Evolutionary conservation across 1,284 basidiomycete genomes (phyloP).

Genomic region (Ganoderma multipileum): DNA sequence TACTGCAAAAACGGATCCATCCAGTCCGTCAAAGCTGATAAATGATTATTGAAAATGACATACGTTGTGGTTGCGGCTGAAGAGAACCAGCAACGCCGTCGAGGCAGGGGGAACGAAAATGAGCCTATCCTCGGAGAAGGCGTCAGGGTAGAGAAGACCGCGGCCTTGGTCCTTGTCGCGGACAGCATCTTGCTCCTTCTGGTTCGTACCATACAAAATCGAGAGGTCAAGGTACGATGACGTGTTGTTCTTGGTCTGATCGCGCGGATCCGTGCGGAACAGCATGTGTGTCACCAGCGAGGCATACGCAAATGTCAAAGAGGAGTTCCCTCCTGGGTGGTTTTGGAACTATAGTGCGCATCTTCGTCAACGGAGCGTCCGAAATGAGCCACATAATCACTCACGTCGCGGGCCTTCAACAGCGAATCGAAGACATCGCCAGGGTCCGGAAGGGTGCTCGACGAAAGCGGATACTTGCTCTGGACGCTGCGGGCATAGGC

Average conservation of each 20-base stretch:
- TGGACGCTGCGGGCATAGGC: slow-evolving; percentile 82
- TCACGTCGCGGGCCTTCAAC: slow-evolving; percentile 55
- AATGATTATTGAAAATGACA: slow-evolving; percentile 31
- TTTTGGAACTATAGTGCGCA: slow-evolving; percentile 19
- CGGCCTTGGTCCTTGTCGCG: slow-evolving; percentile 48
- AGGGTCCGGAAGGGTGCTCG: slow-evolving; percentile 65
- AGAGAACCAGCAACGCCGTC: slow-evolving; percentile 71
- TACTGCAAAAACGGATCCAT: slow-evolving; percentile 48
- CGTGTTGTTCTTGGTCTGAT: slow-evolving; percentile 68
- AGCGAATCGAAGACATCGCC: slow-evolving; percentile 77
- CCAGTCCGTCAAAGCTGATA: slow-evolving; percentile 14
- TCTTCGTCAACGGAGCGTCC: neutral
- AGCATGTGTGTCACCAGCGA: slow-evolving; percentile 78
- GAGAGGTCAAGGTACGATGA: slow-evolving; percentile 83
- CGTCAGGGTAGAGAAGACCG: slow-evolving; percentile 71
- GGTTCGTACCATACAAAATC: slow-evolving; percentile 73
- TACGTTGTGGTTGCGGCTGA: slow-evolving; percentile 81
- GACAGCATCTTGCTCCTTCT: slow-evolving; percentile 43
- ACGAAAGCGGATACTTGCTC: slow-evolving; percentile 50
- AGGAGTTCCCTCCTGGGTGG: slow-evolving; percentile 53
- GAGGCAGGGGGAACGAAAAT: slow-evolving; percentile 78
- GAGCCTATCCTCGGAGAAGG: slow-evolving; percentile 73
- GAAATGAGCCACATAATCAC: slow-evolving; percentile 3
- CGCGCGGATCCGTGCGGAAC: slow-evolving; percentile 66
- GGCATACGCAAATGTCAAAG: slow-evolving; percentile 81